Base-by-base conservation (phyloP, 371 early-diverging fungal species). In the Gilbertella persicaria region DNA sequence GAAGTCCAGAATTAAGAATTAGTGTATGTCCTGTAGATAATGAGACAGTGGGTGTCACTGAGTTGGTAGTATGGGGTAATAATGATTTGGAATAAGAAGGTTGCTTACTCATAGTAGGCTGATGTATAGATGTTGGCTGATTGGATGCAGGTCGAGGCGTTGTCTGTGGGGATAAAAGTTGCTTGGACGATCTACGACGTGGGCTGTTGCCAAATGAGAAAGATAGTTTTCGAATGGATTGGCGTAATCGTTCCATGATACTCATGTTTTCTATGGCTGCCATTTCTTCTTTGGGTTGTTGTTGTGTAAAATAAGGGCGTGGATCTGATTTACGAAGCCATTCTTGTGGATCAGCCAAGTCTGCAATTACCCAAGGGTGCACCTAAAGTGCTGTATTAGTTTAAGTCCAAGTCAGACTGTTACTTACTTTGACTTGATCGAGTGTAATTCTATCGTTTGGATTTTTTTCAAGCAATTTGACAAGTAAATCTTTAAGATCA, bases 341-440 rank as follows among this genome's bases (percentile, higher is more conserved):
- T 7, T 26, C 61, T 9, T 62, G 67, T 14, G 87, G 85, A 38
- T 84, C 80, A 5, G 61, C 62, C 40, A 95, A 51, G 59, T 88
- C 95, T 21, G 73, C 78, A 9, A 82, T 82, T 0, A 94, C 89
- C 96, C 96, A 98, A 20, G 92, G 90, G 69, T 96, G 97, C 26
- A 62, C 60, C 81, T 89, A 43, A 39, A 20, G n/a, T n/a, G n/a
- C n/a, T n/a, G n/a, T n/a, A n/a, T n/a, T n/a, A n/a, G n/a, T n/a
- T n/a, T n/a, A n/a, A n/a, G n/a, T n/a, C n/a, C n/a, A n/a, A n/a
- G n/a, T n/a, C n/a, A n/a, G n/a, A n/a, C n/a, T n/a, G n/a, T n/a
- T n/a, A n/a, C n/a, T 55, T 74, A 88, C 88, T 78, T 91, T 95
- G 36, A 93, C 88, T 64, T 94, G 85, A 30, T 86, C 87, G 28